Evolutionary conservation across 805 yeast genomes (phyloP), one percentile per base, ranked within the genome.

Genomic region (Saccharomyces eubayanus): DNA sequence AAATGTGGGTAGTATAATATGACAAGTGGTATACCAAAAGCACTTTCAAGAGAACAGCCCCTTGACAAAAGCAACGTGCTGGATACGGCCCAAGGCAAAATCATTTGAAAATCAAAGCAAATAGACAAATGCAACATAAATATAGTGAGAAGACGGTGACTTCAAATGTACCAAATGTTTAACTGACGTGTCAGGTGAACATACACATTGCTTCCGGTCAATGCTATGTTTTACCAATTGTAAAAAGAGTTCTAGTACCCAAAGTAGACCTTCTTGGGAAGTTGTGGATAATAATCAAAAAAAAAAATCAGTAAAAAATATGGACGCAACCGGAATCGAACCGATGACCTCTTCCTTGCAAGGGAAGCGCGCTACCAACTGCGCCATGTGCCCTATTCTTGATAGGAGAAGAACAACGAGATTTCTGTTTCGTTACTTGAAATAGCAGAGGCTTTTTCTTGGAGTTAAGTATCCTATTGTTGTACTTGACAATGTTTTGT

Each of bases 331-430:
- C 77, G 85, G 85, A 81, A 71, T 81, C 84, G 85, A 82, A 82
- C 85, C 84, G 76, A 74, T 78, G 86, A 81, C 86, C 86, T 82
- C 77, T 76, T 74, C 79, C 87, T 78, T 82, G 85, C 85, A 80
- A 81, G 82, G 85, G 82, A 76, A 75, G 77, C 85, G 85, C 85
- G 85, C 85, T 81, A 81, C 86, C 86, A 81, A 80, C 86, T 81
- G 78, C 85, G 85, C 86, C 84, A 81, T 83, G 57, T 53, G 61
- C 61, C 61, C 61, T 47, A 48, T n/a, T n/a, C n/a, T n/a, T n/a
- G n/a, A n/a, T n/a, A n/a, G n/a, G n/a, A n/a, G n/a, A n/a, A n/a
- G n/a, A n/a, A n/a, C n/a, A n/a, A n/a, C n/a, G n/a, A n/a, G n/a
- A n/a, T n/a, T n/a, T n/a, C n/a, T n/a, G n/a, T n/a, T n/a, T n/a